Conservation (phyloP, 164 flowering plant genomes). For the Umbilicus rupestris region DNA sequence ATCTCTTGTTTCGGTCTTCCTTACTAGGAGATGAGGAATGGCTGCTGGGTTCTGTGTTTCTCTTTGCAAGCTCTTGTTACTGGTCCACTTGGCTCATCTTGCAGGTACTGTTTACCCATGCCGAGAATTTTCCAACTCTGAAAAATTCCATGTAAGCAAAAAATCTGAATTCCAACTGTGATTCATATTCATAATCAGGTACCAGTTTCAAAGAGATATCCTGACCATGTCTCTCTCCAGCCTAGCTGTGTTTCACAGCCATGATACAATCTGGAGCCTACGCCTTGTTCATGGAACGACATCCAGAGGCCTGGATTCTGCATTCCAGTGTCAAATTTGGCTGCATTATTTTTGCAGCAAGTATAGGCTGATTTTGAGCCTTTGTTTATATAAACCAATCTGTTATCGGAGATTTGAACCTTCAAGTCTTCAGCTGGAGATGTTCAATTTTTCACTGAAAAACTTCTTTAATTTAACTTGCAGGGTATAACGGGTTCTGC, state of each 20-base stretch:
- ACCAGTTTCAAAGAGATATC: constrained; percentile 33
- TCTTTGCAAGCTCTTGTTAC: constrained; percentile 43
- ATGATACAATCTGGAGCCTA: constrained; percentile 38
- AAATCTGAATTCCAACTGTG: background rate
- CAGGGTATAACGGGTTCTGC: constrained; percentile 43
- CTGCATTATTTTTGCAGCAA: constrained; percentile 32
- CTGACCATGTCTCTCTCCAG: constrained; percentile 54
- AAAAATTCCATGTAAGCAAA: background rate
- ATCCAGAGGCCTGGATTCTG: constrained; percentile 35
- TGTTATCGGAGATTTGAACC: background rate
- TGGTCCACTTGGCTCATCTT: constrained; percentile 65
- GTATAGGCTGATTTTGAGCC: no score
- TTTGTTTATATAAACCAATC: no score
- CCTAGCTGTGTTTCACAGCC: constrained; percentile 67
- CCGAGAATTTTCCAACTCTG: background rate
- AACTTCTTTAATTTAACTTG: no score
- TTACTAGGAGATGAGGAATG: constrained; percentile 24
- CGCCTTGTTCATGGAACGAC: constrained; percentile 30
- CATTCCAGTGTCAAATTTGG: constrained; percentile 25
- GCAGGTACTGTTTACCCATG: constrained; percentile 33
- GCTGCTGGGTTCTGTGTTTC: constrained; percentile 46
- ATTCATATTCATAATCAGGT: constrained; percentile 38
- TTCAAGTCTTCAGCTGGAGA: no score
- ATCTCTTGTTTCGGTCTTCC: constrained; percentile 1
- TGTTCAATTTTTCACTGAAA: no score